Evolutionary conservation across 148 eudicot genomes (phyloP).

Genomic region (Agrostemma githago): DNA sequence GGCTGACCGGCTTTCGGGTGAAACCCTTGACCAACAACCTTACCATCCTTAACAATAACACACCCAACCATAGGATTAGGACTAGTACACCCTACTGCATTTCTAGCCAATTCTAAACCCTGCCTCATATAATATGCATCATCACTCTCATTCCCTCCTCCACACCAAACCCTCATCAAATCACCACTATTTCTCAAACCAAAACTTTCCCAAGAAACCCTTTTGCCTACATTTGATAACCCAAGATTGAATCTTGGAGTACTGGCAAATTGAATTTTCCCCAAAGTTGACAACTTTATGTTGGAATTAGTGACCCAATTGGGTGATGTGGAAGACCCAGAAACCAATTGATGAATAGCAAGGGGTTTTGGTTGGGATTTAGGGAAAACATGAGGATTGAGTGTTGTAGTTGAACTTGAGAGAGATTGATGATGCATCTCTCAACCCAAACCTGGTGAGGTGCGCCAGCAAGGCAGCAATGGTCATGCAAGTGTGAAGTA

Average conservation of each 20-base stretch:
- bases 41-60: slow-evolving; percentile 77
- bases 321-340: neutral
- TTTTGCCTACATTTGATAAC: neutral
- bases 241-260: neutral
- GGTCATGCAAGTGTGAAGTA: neutral
- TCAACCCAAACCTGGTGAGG: too few species aligned
- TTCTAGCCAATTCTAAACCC: slow-evolving; percentile 68
- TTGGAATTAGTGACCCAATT: neutral
- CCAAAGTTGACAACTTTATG: neutral
- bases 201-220: slow-evolving; percentile 9
- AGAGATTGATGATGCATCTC: neutral
- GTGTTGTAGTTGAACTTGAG: neutral
- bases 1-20: slow-evolving; percentile 98
- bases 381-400: neutral
- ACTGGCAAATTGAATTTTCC: neutral
- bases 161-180: slow-evolving; percentile 35
- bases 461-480: neutral
- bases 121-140: slow-evolving; percentile 82
- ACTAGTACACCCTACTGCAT: slow-evolving; percentile 77
- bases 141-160: slow-evolving; percentile 1
- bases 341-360: neutral
- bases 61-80: slow-evolving; percentile 99
- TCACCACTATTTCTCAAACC: slow-evolving; percentile 21
- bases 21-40: slow-evolving; percentile 92
- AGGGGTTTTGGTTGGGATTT: neutral